Evolutionary conservation across 768 basidiomycete species (phyloP), one percentile per base, ranked within the genome.

Genomic region (Lactifluus volemus): DNA sequence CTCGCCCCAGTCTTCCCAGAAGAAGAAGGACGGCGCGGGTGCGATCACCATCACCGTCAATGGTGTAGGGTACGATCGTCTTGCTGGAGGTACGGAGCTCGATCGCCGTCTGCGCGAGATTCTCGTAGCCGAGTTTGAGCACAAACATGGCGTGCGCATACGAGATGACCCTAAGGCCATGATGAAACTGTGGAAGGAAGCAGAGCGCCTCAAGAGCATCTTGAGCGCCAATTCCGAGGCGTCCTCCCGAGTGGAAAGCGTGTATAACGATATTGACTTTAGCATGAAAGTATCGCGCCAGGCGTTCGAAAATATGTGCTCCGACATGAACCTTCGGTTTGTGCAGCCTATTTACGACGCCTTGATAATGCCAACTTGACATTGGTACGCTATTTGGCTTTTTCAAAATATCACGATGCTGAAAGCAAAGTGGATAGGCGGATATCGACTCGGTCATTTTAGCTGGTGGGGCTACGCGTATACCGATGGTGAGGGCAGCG

Each of bases 111-210:
- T 98, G 67, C 81, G 92, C 60, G 88, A 96, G 38, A 80, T 94
- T 54, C 79, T 99, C 55, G 75, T 87, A 30, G 81, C 81, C 52
- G 80, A 80, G 54, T 97, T 98, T 73, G 83, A 88, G 69, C 71
- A 76, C 53, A 89, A 88, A 73, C 77, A 88, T 61, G 82, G 82
- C 67, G 81, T 74, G 70, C 84, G 86, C 63, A 80, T 93, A 41
- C 80, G 82, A 32, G 76, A 77, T 65, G 90, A 95, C 69, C 84
- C 84, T 70, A 80, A 85, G 58, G 95, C 88, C 1, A 88, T 97
- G 86, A 89, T 91, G 5, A 96, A 95, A 73, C 75, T 98, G 6
- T 88, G 91, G 84, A 96, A 95, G 71, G 97, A 99, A 73, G 92
- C 96, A 1, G 83, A 82, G 17, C 82, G 95, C 61, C 82, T 98